A percentile compares a stretch with the other conserved stretches of the same genome.
phyloP scores from a whole-genome alignment of 2,329 filamentous ascomycete species.

The Fusarium tjaetaba region DNA sequence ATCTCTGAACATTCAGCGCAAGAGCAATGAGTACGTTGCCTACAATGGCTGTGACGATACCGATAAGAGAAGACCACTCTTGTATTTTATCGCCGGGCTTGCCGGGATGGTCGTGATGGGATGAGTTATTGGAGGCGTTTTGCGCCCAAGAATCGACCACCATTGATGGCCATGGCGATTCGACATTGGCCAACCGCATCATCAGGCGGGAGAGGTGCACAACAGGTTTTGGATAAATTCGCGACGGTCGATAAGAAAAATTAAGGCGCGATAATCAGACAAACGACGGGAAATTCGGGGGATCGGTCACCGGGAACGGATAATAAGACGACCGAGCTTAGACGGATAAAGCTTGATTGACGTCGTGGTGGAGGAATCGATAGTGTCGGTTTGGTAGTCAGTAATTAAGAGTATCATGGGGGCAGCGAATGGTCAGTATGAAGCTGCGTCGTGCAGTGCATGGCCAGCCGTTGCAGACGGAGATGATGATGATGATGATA shows the following conservation, averaged over 20 bases:
- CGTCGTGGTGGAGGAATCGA: conserved; percentile 26
- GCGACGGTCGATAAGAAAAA: conserved; percentile 10
- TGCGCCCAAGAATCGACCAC: conserved; percentile 27
- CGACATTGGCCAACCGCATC: conserved; percentile 41
- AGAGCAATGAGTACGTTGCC: conserved; percentile 96
- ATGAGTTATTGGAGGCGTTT: conserved; percentile 19
- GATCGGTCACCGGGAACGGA: conserved; percentile 15
- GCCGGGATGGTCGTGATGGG: conserved; percentile 35
- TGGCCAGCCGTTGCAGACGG: conserved; percentile 38
- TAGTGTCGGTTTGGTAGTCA: conserved; percentile 21
- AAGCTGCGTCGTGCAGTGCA: conserved; percentile 32
- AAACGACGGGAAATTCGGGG: conserved; percentile 1
- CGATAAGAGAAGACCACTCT: conserved; percentile 92
- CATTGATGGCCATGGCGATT: conserved; percentile 39
- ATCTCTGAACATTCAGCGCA: conserved; percentile 94
- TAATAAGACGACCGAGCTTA: conserved; percentile 23
- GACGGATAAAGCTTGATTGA: conserved; percentile 22
- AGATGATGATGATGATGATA: background rate
- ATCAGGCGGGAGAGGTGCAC: conserved; percentile 33
- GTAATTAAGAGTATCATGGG: conserved; percentile 34
- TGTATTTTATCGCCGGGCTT: conserved; percentile 62
- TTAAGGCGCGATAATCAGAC: conserved; percentile 11
- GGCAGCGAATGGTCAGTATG: conserved; percentile 36
- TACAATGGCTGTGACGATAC: conserved; percentile 90
- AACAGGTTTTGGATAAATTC: conserved; percentile 27